phyloP scores from a whole-genome alignment of 768 basidiomycete genomes.

The Boletus sensibilis region DNA sequence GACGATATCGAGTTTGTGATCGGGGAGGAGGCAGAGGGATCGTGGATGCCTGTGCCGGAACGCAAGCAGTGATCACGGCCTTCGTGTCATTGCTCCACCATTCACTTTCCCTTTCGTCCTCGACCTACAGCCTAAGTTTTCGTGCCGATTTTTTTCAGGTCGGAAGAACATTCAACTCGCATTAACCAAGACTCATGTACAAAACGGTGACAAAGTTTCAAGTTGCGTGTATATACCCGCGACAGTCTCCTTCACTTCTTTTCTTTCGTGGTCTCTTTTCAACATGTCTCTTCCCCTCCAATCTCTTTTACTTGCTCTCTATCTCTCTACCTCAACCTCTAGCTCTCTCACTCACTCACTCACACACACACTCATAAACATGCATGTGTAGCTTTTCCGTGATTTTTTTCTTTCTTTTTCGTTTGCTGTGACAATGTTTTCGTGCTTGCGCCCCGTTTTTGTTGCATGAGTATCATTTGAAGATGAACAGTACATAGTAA shows the following conservation, averaged over 20 bases:
- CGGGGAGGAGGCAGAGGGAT: constrained; percentile 43
- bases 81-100: not conserved
- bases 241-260: not conserved
- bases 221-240: constrained; percentile 21
- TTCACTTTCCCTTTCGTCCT: not conserved
- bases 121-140: constrained; percentile 10
- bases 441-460: not conserved
- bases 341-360: not conserved
- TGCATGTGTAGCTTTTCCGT: constrained; percentile 11
- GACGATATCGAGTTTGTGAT: constrained; percentile 77
- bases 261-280: not conserved
- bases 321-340: constrained; percentile 11
- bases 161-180: constrained; percentile 21
- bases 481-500: not conserved
- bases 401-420: not conserved
- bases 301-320: constrained; percentile 8
- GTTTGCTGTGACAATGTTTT: not conserved
- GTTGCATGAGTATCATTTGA: not conserved
- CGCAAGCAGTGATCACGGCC: constrained; percentile 22
- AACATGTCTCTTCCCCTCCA: not conserved
- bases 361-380: constrained; percentile 11
- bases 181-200: constrained; percentile 3
- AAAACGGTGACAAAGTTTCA: constrained; percentile 3
- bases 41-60: constrained; percentile 37
- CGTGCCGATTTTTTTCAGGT: constrained; percentile 4